phyloP scores from a whole-genome alignment of 2,329 filamentous ascomycete species.

The Endothia cerciana region DNA sequence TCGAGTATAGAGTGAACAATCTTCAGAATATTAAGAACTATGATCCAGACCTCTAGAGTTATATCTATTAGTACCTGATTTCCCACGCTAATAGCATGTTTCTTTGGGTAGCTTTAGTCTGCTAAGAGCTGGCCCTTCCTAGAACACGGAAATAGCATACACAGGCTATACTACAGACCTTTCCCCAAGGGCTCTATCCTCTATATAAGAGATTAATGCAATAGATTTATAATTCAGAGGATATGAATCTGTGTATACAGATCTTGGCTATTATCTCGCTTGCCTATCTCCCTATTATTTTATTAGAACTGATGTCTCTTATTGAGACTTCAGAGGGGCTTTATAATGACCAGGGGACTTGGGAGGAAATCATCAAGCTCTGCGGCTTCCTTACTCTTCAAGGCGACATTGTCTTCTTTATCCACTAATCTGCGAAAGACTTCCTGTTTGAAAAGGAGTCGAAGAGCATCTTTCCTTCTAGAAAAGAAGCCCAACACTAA shows the following conservation, averaged over 20 bases:
- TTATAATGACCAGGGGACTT: too few relatives aligned
- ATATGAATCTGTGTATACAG: too few relatives aligned
- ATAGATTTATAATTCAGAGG: too few relatives aligned
- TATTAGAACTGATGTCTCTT: too few relatives aligned
- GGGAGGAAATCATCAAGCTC: slow-evolving; percentile 35
- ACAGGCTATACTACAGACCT: too few relatives aligned
- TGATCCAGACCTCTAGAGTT: too few relatives aligned
- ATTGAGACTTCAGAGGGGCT: too few relatives aligned
- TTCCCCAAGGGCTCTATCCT: too few relatives aligned
- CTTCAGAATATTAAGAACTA: slow-evolving; percentile 38
- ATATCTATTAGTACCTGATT: slow-evolving; percentile 33
- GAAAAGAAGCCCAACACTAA: slow-evolving; percentile 35
- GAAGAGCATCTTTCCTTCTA: slow-evolving; percentile 25
- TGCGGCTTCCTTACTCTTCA: slow-evolving; percentile 48
- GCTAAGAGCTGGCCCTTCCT: slow-evolving; percentile 38
- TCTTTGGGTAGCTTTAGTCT: slow-evolving; percentile 49
- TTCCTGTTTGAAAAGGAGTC: slow-evolving; percentile 25
- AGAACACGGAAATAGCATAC: too few relatives aligned
- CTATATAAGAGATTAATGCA: too few relatives aligned
- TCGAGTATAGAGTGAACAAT: slow-evolving; percentile 39
- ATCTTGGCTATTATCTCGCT: too few relatives aligned
- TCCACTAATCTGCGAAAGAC: slow-evolving; percentile 5
- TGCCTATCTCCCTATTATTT: too few relatives aligned
- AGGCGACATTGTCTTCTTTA: slow-evolving; percentile 28
- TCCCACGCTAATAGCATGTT: slow-evolving; percentile 46